Evolutionary conservation across 148 eudicot genomes (phyloP), one percentile per base, ranked within the genome.

Genomic region (Rhododendron kiyosumense): DNA sequence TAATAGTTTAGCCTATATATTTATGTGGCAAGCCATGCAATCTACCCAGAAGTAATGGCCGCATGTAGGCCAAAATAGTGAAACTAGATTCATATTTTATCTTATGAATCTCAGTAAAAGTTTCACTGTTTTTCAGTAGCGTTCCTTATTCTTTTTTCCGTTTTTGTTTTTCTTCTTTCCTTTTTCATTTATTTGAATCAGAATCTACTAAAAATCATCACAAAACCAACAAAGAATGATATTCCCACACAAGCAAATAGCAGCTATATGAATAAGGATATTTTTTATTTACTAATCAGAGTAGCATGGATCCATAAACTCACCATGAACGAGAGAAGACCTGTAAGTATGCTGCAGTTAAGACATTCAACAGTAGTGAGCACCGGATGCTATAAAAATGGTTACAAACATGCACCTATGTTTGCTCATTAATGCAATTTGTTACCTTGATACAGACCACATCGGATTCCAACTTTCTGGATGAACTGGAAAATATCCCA

Each of bases 401-500:
- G 85, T 49, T 13, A 65, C 14, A 75, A 79, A 71, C 22, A 78
- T 48, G 13, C 9, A 1, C 73, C 45, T n/a, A 6, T 15, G 32
- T 81, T 65, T 49, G 7, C 12, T 18, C 63, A 28, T 14, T 20
- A 67, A 63, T 78, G 38, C 63, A 85, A 71, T 71, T 34, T 82
- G 12, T 89, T 92, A 95, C 99, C 98, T 96, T 88, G 99, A 94
- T 78, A 94, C 99, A 75, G 98, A 95, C 99, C 99, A 96, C 99
- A 96, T 96, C 30, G 98, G 99, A 86, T 95, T 96, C 98, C 99
- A 95, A 87, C 93, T 94, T 89, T 96, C 99, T 30, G 99, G 99
- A 90, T 95, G 99, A 90, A 92, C 99, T 96, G 93, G 67, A 88
- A 51, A 76, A 77, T 77, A 77, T 22, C 34, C 49, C 63, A 11